phyloP scores from a whole-genome alignment of 331 rosid species.

The Phaseolus coccineus region DNA sequence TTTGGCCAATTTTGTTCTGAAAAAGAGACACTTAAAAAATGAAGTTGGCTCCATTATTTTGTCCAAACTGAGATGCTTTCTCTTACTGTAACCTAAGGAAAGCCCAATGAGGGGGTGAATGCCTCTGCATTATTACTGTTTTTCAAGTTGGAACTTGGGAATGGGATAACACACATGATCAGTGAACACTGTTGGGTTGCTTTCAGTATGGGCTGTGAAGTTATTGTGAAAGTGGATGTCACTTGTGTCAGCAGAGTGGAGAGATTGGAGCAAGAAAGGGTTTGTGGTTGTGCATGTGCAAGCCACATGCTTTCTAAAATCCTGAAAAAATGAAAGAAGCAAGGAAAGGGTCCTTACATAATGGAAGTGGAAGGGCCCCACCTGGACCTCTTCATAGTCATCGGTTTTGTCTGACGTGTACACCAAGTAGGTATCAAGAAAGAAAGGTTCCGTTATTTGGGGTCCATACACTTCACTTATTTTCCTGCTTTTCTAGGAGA shows the following conservation, averaged over 20 bases:
- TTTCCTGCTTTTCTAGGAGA: slow-evolving; percentile 1
- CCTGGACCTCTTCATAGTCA: slow-evolving; percentile 51
- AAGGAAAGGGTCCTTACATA: slow-evolving; percentile 21
- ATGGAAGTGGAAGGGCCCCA: slow-evolving; percentile 47
- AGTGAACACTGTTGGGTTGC: slow-evolving; percentile 38
- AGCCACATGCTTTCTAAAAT: slow-evolving; percentile 47
- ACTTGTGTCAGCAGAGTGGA: slow-evolving; percentile 37
- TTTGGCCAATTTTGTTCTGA: background rate
- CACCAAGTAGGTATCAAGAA: slow-evolving; percentile 62
- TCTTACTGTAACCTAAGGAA: slow-evolving; percentile 18
- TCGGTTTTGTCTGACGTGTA: slow-evolving; percentile 65
- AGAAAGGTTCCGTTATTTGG: slow-evolving; percentile 37
- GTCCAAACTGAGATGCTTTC: slow-evolving; percentile 3
- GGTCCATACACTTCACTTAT: slow-evolving; percentile 45
- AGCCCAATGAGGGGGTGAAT: slow-evolving; percentile 35
- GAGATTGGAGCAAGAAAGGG: slow-evolving; percentile 34
- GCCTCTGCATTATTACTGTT: slow-evolving; percentile 33
- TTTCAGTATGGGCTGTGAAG: slow-evolving; percentile 50
- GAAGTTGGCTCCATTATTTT: background rate
- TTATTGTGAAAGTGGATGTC: slow-evolving; percentile 38
- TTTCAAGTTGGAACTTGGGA: slow-evolving; percentile 36
- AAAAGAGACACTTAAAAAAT: background rate
- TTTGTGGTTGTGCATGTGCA: slow-evolving; percentile 38
- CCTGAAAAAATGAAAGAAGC: background rate
- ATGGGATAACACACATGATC: slow-evolving; percentile 25